Base-by-base conservation (phyloP, 305 asterid species). In the Caryopteris hybrid region DNA sequence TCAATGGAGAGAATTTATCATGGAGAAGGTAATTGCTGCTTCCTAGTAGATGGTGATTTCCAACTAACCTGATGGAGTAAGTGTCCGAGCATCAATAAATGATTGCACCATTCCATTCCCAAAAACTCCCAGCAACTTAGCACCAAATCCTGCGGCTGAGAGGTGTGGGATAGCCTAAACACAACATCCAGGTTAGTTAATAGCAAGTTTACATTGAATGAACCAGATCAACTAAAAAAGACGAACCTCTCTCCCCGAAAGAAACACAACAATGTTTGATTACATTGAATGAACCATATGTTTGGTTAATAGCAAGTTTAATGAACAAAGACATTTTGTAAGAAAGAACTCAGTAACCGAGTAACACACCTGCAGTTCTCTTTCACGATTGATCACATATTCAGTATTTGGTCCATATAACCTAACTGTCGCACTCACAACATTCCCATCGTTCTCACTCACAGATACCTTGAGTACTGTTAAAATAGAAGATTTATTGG, bases 31-130 rank as follows among this genome's bases (percentile, higher is more conserved):
- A 66, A 58, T 46, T 31, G 13, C 67, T 29, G 38, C 18, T 58
- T 33, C 57, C 46, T 48, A n/a, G 62, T 53, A 70, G 43, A 68
- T 64, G 18, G 58, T 64, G 45, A 64, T 36, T 66, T 38, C 54
- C 39, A 57, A 66, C 82, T 66, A 80, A 93, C 99, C 97, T 33
- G 83, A 66, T 48, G 99, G 92, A 65, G 80, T 70, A 76, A 93
- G 88, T 34, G 99, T 88, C 21, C 95, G 92, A 51, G 97, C 99
- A 75, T 88, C 70, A 70, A 90, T 88, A 75, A 93, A 93, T 27
- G 99, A 93, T 73, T 93, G 99, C 84, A 93, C 99, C 99, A 93
- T 93, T 71, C 99, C 99, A 79, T 93, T 93, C 58, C 94, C 94
- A 77, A 93, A 93, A 66, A 93, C 90, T 38, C 95, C 98, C 62